These are phyloP conservation scores for Hypericum androsaemum DNA, from an alignment of 345 rosid genomes.

Conservation along the genomic window DNA sequence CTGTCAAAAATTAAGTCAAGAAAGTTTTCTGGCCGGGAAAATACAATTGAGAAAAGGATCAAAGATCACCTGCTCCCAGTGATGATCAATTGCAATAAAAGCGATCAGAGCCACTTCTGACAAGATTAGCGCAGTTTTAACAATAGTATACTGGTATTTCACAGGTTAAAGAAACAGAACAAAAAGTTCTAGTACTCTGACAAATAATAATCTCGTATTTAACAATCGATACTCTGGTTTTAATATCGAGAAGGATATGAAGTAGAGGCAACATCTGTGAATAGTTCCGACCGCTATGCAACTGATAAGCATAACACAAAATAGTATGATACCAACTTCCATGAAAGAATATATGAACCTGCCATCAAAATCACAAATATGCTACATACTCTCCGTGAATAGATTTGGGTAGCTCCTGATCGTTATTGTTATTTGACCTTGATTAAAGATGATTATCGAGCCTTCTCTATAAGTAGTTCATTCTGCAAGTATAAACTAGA, in stretches of 20 bases:
- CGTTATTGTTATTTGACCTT: too few species aligned
- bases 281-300: slow-evolving; percentile 88
- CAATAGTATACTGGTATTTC: slow-evolving; percentile 47
- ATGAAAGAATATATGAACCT: slow-evolving; percentile 96
- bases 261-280: slow-evolving; percentile 81
- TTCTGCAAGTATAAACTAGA: too few species aligned
- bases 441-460: too few species aligned
- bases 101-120: slow-evolving; percentile 74
- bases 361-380: slow-evolving; percentile 23
- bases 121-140: slow-evolving; percentile 45
- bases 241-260: slow-evolving; percentile 50
- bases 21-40: background rate
- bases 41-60: slow-evolving; percentile 3
- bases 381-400: slow-evolving; percentile 10
- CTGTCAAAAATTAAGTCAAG: slow-evolving; percentile 24
- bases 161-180: too few species aligned
- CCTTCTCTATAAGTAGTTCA: too few species aligned
- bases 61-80: slow-evolving; percentile 61
- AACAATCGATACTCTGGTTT: too few species aligned
- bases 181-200: too few species aligned
- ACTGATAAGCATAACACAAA: slow-evolving; percentile 60
- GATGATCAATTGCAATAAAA: slow-evolving; percentile 68
- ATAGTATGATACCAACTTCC: slow-evolving; percentile 69
- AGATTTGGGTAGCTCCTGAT: too few species aligned
- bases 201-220: too few species aligned